phyloP scores from a whole-genome alignment of 495 filamentous ascomycete species.

The Trichodelitschia bisporula region DNA sequence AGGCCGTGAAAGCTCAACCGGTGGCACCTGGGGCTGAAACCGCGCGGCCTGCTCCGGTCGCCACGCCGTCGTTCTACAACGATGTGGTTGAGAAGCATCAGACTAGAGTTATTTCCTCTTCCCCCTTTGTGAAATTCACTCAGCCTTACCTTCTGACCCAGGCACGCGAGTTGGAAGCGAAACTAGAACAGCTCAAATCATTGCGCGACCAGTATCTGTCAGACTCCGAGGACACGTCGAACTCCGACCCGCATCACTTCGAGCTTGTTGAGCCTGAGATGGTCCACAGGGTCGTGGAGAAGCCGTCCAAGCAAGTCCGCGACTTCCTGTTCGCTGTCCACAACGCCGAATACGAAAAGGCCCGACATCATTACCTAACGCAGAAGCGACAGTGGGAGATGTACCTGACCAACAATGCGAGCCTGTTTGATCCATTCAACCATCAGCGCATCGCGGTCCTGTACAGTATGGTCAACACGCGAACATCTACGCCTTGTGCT shows the following conservation, averaged over 20 bases:
- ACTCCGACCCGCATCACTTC: conserved; percentile 33
- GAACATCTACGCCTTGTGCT: conserved; percentile 71
- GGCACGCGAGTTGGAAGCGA: conserved; percentile 71
- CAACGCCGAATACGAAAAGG: conserved; percentile 89
- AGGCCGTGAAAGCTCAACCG: not conserved
- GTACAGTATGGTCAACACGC: conserved; percentile 76
- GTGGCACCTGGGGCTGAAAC: not conserved
- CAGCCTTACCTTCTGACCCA: conserved; percentile 83
- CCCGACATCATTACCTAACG: conserved; percentile 76
- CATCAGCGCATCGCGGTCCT: conserved; percentile 94
- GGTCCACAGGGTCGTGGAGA: conserved; percentile 57
- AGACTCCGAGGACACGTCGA: conserved; percentile 10
- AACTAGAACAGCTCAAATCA: conserved; percentile 51
- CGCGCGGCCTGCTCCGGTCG: conserved; percentile 58
- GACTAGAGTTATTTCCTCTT: conserved; percentile 83
- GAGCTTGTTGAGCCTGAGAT: conserved; percentile 81
- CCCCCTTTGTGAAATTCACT: conserved; percentile 86
- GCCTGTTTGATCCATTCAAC: conserved; percentile 77
- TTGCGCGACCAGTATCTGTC: conserved; percentile 66
- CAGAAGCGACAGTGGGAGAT: conserved; percentile 92
- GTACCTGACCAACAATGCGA: conserved; percentile 56
- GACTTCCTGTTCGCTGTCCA: conserved; percentile 87
- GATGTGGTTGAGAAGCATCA: conserved; percentile 83
- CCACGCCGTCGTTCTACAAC: conserved; percentile 77
- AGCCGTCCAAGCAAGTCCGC: conserved; percentile 59